Evolutionary conservation across 2,329 filamentous ascomycete genomes (phyloP).

Genomic region (Arthroderma uncinatum): DNA sequence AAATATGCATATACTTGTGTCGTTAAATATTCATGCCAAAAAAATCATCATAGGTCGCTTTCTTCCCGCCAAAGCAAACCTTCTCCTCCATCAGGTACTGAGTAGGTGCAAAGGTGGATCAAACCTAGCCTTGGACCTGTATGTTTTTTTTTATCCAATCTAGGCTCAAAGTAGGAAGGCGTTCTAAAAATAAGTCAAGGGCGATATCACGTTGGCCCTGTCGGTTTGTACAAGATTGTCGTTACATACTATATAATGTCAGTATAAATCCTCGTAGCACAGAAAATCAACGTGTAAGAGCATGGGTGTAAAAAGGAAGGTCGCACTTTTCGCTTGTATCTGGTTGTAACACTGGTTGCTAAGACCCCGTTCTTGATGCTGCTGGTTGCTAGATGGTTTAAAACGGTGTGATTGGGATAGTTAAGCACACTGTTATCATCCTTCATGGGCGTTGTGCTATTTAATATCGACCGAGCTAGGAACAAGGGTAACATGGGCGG

Average conservation of each 20-base stretch:
- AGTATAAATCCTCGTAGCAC: slow-evolving; percentile 12
- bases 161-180: too few species aligned
- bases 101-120: background rate
- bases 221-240: slow-evolving; percentile 94
- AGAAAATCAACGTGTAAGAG: background rate
- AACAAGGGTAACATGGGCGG: slow-evolving; percentile 84
- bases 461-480: slow-evolving; percentile 86
- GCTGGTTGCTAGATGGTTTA: slow-evolving; percentile 94
- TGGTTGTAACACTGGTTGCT: slow-evolving; percentile 90
- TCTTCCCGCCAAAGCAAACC: background rate
- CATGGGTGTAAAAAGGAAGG: slow-evolving; percentile 2
- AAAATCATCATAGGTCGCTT: background rate
- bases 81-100: background rate
- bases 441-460: slow-evolving; percentile 82
- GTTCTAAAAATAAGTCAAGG: background rate
- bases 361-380: slow-evolving; percentile 96
- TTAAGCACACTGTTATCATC: slow-evolving; percentile 95
- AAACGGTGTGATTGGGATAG: slow-evolving; percentile 91
- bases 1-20: slow-evolving; percentile 1
- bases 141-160: background rate
- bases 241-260: slow-evolving; percentile 65
- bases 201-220: slow-evolving; percentile 30
- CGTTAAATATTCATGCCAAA: slow-evolving; percentile 1
- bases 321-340: slow-evolving; percentile 74
- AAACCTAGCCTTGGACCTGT: background rate